phyloP scores from a whole-genome alignment of 2,329 filamentous ascomycete genomes.

The Anthostomella pinea region DNA sequence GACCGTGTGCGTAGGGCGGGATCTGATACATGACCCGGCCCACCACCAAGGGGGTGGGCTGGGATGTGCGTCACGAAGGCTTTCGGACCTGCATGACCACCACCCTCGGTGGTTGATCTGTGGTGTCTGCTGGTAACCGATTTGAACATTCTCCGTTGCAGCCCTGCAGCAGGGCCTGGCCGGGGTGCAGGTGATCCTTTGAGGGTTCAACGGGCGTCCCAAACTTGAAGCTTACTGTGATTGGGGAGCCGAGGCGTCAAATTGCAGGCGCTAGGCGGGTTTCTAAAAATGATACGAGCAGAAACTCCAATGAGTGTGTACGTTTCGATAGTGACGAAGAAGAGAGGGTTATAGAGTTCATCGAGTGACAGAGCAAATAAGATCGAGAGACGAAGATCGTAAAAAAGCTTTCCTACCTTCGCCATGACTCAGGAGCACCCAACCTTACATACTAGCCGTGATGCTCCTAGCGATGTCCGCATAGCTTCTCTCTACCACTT shows the following conservation, averaged over 20 bases:
- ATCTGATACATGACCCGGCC: conserved; percentile 32
- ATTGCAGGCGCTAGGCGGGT: conserved; percentile 7
- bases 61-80: conserved; percentile 29
- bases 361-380: not conserved
- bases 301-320: no score
- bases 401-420: conserved; percentile 1
- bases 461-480: conserved; percentile 10
- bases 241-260: conserved; percentile 12
- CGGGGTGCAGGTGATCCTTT: conserved; percentile 6
- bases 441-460: conserved; percentile 4
- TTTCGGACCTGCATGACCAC: conserved; percentile 24
- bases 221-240: conserved; percentile 13
- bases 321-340: not conserved
- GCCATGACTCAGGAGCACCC: not conserved
- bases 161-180: conserved; percentile 10
- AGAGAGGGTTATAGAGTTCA: not conserved
- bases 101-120: conserved; percentile 16
- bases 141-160: conserved; percentile 20
- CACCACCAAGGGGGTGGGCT: conserved; percentile 24
- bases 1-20: conserved; percentile 20
- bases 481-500: not conserved
- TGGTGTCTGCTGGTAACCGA: conserved; percentile 25
- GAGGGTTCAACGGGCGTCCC: conserved; percentile 7
- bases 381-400: not conserved
- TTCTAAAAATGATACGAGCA: conserved; percentile 17